phyloP scores from a whole-genome alignment of 2,329 filamentous ascomycete species.

The Gliomastix tumulicola region DNA sequence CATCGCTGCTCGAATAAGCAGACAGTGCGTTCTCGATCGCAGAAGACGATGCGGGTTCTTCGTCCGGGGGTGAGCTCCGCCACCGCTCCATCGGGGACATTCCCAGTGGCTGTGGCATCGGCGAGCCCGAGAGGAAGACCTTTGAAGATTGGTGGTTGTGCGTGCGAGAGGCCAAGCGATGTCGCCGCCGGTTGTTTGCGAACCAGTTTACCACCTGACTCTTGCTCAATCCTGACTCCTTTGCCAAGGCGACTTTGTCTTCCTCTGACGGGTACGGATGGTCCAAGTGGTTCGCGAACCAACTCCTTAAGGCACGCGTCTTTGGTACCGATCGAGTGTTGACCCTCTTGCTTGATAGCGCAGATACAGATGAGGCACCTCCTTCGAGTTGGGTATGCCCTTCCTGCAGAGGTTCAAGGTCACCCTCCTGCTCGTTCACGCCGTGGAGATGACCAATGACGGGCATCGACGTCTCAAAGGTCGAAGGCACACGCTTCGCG shows the following conservation, averaged over 20 bases:
- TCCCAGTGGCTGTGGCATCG: constrained; percentile 25
- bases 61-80: constrained; percentile 3
- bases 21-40: constrained; percentile 3
- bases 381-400: too few species aligned
- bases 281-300: constrained; percentile 36
- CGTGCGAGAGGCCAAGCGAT: constrained; percentile 25
- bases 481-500: constrained; percentile 33
- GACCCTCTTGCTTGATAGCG: constrained; percentile 17
- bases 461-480: constrained; percentile 37
- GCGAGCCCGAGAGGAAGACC: constrained; percentile 29
- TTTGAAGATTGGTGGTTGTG: constrained; percentile 15
- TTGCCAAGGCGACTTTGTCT: constrained; percentile 29
- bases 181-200: constrained; percentile 39
- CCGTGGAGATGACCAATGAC: constrained; percentile 42
- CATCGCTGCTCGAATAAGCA: too few species aligned
- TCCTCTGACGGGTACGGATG: constrained; percentile 40
- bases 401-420: constrained; percentile 2
- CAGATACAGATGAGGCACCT: constrained; percentile 4
- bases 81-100: constrained; percentile 4
- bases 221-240: constrained; percentile 35
- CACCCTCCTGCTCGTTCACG: constrained; percentile 27
- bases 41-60: background rate
- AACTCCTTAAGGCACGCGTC: constrained; percentile 37
- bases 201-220: constrained; percentile 43
- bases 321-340: constrained; percentile 35